phyloP scores from a whole-genome alignment of 2,329 filamentous ascomycete species.

The Hypoxylon sp. region DNA sequence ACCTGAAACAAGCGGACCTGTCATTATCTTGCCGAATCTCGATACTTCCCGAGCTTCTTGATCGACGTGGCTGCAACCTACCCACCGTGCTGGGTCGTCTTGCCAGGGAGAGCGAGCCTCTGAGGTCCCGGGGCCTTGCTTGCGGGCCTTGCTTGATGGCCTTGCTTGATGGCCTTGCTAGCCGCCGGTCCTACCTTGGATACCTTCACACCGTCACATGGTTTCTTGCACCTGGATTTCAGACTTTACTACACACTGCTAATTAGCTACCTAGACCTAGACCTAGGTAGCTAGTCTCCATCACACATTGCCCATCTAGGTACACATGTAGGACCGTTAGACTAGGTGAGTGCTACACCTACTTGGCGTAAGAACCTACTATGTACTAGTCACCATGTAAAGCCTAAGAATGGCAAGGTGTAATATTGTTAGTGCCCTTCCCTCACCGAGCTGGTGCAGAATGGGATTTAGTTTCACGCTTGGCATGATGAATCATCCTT shows the following conservation, averaged over 20 bases:
- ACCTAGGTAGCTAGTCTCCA: neutral
- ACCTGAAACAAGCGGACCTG: constrained; percentile 17
- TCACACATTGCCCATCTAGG: neutral
- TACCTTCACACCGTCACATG: neutral
- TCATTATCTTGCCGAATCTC: constrained; percentile 33
- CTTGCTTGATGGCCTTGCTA: constrained; percentile 8
- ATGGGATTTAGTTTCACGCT: constrained; percentile 20
- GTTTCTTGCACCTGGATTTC: too few species aligned
- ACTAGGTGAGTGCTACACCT: constrained; percentile 16
- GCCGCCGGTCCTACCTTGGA: constrained; percentile 1
- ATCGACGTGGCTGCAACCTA: constrained; percentile 52
- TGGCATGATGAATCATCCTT: constrained; percentile 23
- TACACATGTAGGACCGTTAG: constrained; percentile 17
- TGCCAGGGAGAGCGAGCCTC: too few species aligned
- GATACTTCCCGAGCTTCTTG: constrained; percentile 37
- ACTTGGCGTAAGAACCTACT: neutral
- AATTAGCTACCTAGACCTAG: neutral
- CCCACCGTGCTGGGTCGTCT: constrained; percentile 45
- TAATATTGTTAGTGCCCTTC: constrained; percentile 3
- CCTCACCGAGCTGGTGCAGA: constrained; percentile 23
- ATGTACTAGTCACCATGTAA: too few species aligned
- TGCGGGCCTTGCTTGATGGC: too few species aligned
- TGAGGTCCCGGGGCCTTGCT: too few species aligned
- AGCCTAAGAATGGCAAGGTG: constrained; percentile 8
- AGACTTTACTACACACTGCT: neutral